Conservation (phyloP, 2,329 filamentous ascomycete genomes). For the Fusarium albosuccineum region DNA sequence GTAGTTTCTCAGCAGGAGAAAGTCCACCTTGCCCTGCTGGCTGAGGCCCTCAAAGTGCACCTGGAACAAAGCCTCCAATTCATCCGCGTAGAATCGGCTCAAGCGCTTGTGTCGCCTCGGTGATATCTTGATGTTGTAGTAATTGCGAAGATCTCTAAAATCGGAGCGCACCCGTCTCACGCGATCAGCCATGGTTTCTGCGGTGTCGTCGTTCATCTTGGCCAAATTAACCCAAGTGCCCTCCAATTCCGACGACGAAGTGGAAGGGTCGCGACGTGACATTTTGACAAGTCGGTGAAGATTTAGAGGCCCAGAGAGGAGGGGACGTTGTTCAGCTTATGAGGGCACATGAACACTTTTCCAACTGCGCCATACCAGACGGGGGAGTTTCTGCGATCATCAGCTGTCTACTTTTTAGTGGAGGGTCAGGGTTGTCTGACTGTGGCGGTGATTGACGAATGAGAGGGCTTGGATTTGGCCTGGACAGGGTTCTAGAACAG, state of each 20-base stretch:
- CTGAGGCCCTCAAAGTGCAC: constrained; percentile 46
- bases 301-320: constrained; percentile 1
- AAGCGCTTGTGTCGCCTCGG: constrained; percentile 55
- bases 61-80: constrained; percentile 51
- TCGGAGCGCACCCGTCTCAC: constrained; percentile 61
- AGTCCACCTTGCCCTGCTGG: constrained; percentile 63
- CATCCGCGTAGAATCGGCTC: constrained; percentile 55
- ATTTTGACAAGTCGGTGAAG: not conserved
- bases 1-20: constrained; percentile 63
- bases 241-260: constrained; percentile 21
- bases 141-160: constrained; percentile 59
- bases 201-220: not conserved
- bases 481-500: not conserved
- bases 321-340: constrained; percentile 24
- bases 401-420: constrained; percentile 5
- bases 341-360: constrained; percentile 8
- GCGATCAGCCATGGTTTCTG: constrained; percentile 55
- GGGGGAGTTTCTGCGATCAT: constrained; percentile 14
- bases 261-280: constrained; percentile 10
- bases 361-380: constrained; percentile 11
- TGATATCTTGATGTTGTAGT: constrained; percentile 64
- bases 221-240: constrained; percentile 23
- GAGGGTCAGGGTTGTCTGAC: not conserved
- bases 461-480: not conserved
- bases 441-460: constrained; percentile 9